Conservation (phyloP, 768 basidiomycete species). For the Melanogaster broomeanus region DNA sequence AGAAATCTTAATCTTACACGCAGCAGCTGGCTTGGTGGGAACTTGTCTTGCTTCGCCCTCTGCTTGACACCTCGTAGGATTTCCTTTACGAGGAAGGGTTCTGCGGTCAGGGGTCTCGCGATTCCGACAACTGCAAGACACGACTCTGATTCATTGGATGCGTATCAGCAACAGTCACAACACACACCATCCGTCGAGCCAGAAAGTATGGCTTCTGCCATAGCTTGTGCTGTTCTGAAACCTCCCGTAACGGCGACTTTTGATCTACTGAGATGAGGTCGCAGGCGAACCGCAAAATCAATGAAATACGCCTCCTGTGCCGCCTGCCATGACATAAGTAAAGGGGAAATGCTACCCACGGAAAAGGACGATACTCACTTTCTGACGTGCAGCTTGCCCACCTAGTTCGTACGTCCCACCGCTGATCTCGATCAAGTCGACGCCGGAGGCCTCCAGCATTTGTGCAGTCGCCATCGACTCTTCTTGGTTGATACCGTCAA, state of each 20-base stretch:
- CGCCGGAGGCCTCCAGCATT: conserved; percentile 33
- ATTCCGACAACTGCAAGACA: conserved; percentile 27
- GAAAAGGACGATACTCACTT: conserved; percentile 9
- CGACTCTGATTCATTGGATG: background rate
- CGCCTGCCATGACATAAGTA: conserved; percentile 1
- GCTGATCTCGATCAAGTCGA: conserved; percentile 44
- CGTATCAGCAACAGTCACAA: background rate
- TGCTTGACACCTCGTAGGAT: conserved; percentile 25
- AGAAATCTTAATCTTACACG: conserved; percentile 21
- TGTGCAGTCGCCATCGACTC: conserved; percentile 33
- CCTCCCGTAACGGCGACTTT: conserved; percentile 33
- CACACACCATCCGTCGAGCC: conserved; percentile 30
- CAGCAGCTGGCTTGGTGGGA: conserved; percentile 41
- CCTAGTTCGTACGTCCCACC: conserved; percentile 40
- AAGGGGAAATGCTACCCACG: background rate
- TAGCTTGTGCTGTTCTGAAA: conserved; percentile 28
- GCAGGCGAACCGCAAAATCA: conserved; percentile 29
- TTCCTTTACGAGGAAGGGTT: conserved; percentile 30
- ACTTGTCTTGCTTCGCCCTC: conserved; percentile 23
- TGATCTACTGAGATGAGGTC: conserved; percentile 24
- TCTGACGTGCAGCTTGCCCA: background rate
- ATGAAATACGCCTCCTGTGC: conserved; percentile 33
- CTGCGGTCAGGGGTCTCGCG: conserved; percentile 31
- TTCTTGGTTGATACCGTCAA: conserved; percentile 32
- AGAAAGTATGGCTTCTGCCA: conserved; percentile 27